phyloP scores from a whole-genome alignment of 2,329 filamentous ascomycete genomes.

The Fusarium sp. region DNA sequence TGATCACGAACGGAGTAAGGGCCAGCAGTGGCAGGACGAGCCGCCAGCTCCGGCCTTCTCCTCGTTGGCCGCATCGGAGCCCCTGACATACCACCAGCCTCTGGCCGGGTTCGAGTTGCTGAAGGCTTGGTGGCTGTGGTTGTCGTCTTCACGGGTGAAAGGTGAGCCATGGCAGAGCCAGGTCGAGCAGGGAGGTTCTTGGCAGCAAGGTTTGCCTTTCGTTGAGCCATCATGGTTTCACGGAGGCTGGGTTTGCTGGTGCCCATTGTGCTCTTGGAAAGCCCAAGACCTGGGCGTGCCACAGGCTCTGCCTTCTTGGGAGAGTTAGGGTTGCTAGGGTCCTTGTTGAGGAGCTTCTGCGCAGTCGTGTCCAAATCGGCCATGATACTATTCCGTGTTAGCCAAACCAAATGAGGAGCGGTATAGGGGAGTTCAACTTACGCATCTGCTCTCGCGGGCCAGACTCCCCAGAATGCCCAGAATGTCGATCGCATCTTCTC shows the following conservation, averaged over 20 bases:
- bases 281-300: slow-evolving; percentile 68
- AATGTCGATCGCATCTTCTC: slow-evolving; percentile 88
- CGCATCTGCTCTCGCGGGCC: slow-evolving; percentile 81
- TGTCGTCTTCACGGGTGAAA: slow-evolving; percentile 62
- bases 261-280: slow-evolving; percentile 73
- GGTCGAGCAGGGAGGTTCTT: slow-evolving; percentile 67
- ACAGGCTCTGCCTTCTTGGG: slow-evolving; percentile 63
- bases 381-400: slow-evolving; percentile 72
- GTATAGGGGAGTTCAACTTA: slow-evolving; percentile 56
- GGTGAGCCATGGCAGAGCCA: slow-evolving; percentile 73
- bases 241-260: slow-evolving; percentile 75
- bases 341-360: slow-evolving; percentile 83
- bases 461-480: slow-evolving; percentile 84
- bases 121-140: slow-evolving; percentile 49
- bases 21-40: slow-evolving; percentile 72
- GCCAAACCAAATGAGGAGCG: slow-evolving; percentile 15
- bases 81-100: slow-evolving; percentile 70
- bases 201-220: slow-evolving; percentile 68
- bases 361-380: slow-evolving; percentile 81
- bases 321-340: slow-evolving; percentile 83
- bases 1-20: slow-evolving; percentile 71
- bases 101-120: slow-evolving; percentile 56
- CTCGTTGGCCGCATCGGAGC: slow-evolving; percentile 72
- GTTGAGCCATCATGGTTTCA: slow-evolving; percentile 87
- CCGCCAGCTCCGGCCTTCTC: slow-evolving; percentile 67